Evolutionary conservation across 2,329 filamentous ascomycete species (phyloP).

Genomic region (Xylariaceae sp.): DNA sequence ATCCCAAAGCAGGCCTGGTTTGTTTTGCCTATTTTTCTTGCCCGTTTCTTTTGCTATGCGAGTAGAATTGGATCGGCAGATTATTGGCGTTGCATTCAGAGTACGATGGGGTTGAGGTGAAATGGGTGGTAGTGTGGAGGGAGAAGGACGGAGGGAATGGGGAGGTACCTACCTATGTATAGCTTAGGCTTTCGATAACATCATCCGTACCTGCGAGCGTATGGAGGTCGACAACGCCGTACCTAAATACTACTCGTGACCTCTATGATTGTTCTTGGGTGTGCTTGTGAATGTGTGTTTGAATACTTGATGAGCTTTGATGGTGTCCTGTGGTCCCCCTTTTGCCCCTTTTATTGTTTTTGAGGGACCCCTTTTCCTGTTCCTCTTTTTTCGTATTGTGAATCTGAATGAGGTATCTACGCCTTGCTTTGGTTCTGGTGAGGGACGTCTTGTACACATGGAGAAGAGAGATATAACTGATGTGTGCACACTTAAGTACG

Average conservation of each 20-base stretch:
- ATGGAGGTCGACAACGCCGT: neutral
- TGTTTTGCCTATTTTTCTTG: neutral
- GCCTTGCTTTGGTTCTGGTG: too few relatives aligned
- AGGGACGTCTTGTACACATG: too few relatives aligned
- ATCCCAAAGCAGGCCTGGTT: neutral
- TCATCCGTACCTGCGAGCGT: neutral
- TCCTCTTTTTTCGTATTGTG: neutral
- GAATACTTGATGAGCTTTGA: neutral
- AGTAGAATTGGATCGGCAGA: conserved; percentile 10
- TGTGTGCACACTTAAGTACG: too few relatives aligned
- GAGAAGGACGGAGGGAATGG: neutral
- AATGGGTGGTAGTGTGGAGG: neutral
- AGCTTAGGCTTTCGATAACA: neutral
- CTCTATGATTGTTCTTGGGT: neutral
- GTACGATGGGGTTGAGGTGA: neutral
- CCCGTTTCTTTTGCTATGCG: neutral
- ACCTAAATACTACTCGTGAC: neutral
- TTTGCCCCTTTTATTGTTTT: neutral
- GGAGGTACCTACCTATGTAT: neutral
- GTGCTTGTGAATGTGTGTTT: neutral
- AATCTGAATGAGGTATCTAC: too few relatives aligned
- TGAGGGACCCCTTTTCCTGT: neutral
- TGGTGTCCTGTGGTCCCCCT: neutral
- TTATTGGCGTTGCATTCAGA: conserved; percentile 8
- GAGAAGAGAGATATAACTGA: too few relatives aligned